Base-by-base conservation (phyloP, 352 stramenopile genomes). In the Phytophthora cactorum region DNA sequence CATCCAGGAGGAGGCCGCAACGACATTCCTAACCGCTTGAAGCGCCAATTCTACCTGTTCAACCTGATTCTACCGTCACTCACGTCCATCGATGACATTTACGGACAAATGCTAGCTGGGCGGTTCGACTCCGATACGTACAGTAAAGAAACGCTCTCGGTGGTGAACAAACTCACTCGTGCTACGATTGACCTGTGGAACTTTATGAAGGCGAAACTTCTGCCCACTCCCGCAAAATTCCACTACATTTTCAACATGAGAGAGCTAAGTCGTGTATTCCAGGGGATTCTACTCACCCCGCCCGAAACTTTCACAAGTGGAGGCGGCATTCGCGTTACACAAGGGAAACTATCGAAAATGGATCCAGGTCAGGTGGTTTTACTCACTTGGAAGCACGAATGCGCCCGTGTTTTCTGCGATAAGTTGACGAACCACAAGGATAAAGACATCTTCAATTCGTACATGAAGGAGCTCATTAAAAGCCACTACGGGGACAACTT, bases 201-300 rank as follows among this genome's bases (percentile, higher is more conserved):
- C 64, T 96, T 88, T 38, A 98, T 99, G 84, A 99, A 99, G 77
- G 87, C 90, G 11, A 99, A 98, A 66, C 95, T 99, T 68, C 70
- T 99, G 22, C 97, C 97, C 0, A 99, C 97, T 11, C 97, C 97
- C 10, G 94, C 96, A 31, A 99, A 99, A 64, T 99, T 99, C 82
- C 97, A 99, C 77, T 99, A 99, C 81, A 97, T 99, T 50, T 99
- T 99, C 83, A 99, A 99, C 69, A 99, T 99, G 96, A 94, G 97
- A 51, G 97, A 99, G 52, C 87, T 99, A 36, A 98, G 90, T 68
- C 92, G 97, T 51, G 97, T 99, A 0, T 99, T 99, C 66, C 97
- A 99, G 72, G 97, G 97, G 6, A 96, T 99, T 43, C 59, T 99
- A 36, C 79, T 99, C 27, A 99, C 96, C 1, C 96, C 97, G 4